phyloP scores from a whole-genome alignment of 306 rosid genomes.

The Glycine latifolia region DNA sequence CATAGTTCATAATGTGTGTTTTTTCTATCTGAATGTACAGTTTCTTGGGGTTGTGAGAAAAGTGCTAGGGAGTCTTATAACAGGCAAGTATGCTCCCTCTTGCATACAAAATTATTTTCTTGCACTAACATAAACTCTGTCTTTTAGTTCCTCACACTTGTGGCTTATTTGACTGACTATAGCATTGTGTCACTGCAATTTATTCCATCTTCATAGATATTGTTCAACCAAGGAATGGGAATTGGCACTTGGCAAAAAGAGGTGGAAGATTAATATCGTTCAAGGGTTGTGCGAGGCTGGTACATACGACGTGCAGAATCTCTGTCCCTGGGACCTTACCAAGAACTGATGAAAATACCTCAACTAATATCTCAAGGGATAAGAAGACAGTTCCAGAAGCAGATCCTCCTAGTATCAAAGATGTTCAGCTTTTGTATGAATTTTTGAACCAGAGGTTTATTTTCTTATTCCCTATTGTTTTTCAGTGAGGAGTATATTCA shows the following conservation, averaged over 20 bases:
- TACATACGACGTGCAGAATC: conserved; percentile 62
- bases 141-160: background rate
- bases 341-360: conserved; percentile 44
- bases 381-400: conserved; percentile 80
- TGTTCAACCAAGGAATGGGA: conserved; percentile 45
- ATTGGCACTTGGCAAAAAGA: conserved; percentile 48
- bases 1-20: background rate
- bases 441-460: conserved; percentile 76
- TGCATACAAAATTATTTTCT: conserved; percentile 2
- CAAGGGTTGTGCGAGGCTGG: conserved; percentile 51
- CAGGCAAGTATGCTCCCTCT: conserved; percentile 59
- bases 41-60: conserved; percentile 50
- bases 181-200: background rate
- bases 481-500: background rate
- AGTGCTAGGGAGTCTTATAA: conserved; percentile 51
- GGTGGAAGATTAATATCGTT: conserved; percentile 53
- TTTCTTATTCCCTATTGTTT: background rate
- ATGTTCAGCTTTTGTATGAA: conserved; percentile 68
- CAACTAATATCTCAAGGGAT: conserved; percentile 53
- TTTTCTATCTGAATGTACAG: conserved; percentile 51
- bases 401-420: conserved; percentile 83
- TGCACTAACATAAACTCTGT: background rate
- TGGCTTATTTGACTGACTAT: conserved; percentile 25
- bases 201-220: conserved; percentile 46
- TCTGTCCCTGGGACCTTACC: conserved; percentile 61